Evolutionary conservation across 495 filamentous ascomycete species (phyloP), one percentile per base, ranked within the genome.

Genomic region (Lophiostoma macrostomum): DNA sequence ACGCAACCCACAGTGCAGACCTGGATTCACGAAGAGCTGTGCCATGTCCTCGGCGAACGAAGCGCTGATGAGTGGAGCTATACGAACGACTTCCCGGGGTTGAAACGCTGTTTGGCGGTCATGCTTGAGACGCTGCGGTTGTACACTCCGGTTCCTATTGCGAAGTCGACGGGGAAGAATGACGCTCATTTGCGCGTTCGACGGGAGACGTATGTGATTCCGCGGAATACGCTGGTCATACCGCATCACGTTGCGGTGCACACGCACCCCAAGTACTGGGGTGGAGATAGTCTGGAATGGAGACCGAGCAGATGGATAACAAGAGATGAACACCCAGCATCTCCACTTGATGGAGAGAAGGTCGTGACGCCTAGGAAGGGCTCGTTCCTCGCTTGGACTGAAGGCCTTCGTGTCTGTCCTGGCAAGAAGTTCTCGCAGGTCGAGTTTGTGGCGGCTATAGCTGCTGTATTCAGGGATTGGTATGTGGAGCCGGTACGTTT

Each of bases 21-120:
- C 18, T 55, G 79, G 40, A 63, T 83, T 42, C 54, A 66, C 20
- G 62, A 67, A 43, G 74, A 71, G 1, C 70, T 74, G 5, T 60
- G 68, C 5, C 10, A 38, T 25, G 42, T 58, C 7, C 59, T 53
- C 1, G 52, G 64, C 19, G 61, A 64, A 1, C 48, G 62, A 22
- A 47, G 67, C 11, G n/a, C n/a, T n/a, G n/a, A n/a, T n/a, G n/a
- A n/a, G n/a, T n/a, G n/a, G n/a, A n/a, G n/a, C n/a, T n/a, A n/a
- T n/a, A n/a, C n/a, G n/a, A n/a, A n/a, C n/a, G n/a, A n/a, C n/a
- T n/a, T n/a, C n/a, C n/a, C n/a, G n/a, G n/a, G n/a, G n/a, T n/a
- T n/a, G n/a, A n/a, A n/a, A n/a, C n/a, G n/a, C n/a, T n/a, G n/a
- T n/a, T n/a, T n/a, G n/a, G n/a, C n/a, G n/a, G n/a, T n/a, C n/a